A percentile compares a stretch with the other conserved stretches of the same genome.
phyloP scores from a whole-genome alignment of 768 basidiomycete species.

The Serendipita sp. region DNA sequence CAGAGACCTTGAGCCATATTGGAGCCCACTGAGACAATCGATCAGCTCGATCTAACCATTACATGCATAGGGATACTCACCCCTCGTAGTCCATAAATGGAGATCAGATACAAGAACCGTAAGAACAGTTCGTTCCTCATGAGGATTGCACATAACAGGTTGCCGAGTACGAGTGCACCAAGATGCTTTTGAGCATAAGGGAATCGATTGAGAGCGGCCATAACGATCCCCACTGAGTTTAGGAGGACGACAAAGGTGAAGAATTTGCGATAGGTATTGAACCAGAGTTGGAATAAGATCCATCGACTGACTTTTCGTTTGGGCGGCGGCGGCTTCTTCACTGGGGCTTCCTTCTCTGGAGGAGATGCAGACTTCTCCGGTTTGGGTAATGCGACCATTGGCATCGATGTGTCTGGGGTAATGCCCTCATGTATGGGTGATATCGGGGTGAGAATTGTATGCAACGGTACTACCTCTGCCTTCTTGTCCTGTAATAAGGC shows the following conservation, averaged over 20 bases:
- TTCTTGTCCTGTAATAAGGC: background rate
- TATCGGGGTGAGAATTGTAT: background rate
- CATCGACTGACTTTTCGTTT: conserved; percentile 46
- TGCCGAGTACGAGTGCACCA: conserved; percentile 59
- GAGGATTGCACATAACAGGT: conserved; percentile 54
- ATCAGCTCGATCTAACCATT: background rate
- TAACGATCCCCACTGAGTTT: conserved; percentile 42
- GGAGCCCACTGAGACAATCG: conserved; percentile 44
- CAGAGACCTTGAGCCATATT: conserved; percentile 21
- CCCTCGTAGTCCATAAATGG: conserved; percentile 22
- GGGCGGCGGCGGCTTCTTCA: conserved; percentile 18
- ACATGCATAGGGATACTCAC: background rate
- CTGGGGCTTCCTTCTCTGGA: conserved; percentile 21
- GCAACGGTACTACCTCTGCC: background rate
- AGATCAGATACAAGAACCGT: conserved; percentile 51
- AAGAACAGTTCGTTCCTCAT: conserved; percentile 75
- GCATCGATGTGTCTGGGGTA: background rate
- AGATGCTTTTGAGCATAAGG: conserved; percentile 49
- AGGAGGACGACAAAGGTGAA: conserved; percentile 45
- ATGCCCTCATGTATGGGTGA: conserved; percentile 2
- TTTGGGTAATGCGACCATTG: background rate
- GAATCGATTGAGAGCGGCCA: conserved; percentile 52
- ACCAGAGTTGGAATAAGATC: conserved; percentile 54
- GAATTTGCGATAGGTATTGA: conserved; percentile 68
- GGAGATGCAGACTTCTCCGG: background rate